Evolutionary conservation across 1,284 basidiomycete species (phyloP), one percentile per base, ranked within the genome.

Genomic region (Filobasidium uniguttulatum): DNA sequence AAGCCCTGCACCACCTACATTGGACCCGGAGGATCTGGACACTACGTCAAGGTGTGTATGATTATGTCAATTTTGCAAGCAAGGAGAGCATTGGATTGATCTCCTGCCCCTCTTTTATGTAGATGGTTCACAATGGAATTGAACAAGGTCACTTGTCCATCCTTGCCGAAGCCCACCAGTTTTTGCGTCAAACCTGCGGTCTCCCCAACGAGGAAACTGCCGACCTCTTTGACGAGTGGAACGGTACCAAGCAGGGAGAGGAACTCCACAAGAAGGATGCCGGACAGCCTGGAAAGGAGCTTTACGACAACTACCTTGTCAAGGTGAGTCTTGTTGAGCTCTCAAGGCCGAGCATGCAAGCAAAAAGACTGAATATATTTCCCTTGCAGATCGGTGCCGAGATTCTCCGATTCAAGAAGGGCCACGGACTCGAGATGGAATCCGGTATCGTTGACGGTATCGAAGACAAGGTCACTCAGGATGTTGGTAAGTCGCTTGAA

Each of bases 101-200:
- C 40, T 14, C 40, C 7, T 26, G 5, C 5, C 9, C 31, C n/a
- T 33, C 10, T n/a, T n/a, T n/a, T n/a, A n/a, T 9, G 10, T 33
- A 23, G 55, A 63, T 62, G 59, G 56, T 62, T 14, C 62, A 65
- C 47, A 65, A 65, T 44, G 62, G 60, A 14, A 65, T 65, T 34
- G 60, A 65, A 53, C 63, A 65, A 37, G 63, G 58, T n/a, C 60
- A 62, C 33, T 54, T 64, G 1, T 61, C 60, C 2, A 59, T 65
- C 37, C 51, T 65, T 88, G 60, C 85, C 86, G 48, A 97, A 72
- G 63, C 94, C 83, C 61, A 85, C 77, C 67, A 86, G 75, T 66
- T 88, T 78, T 59, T 79, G 77, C 40, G 83, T 80, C 9, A 83
- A 79, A 36, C 91, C 75, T 82, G 89, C 83, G 40, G 83, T 82